Base-by-base conservation (phyloP, 352 stramenopile species). In the Phytopythium vexans region DNA sequence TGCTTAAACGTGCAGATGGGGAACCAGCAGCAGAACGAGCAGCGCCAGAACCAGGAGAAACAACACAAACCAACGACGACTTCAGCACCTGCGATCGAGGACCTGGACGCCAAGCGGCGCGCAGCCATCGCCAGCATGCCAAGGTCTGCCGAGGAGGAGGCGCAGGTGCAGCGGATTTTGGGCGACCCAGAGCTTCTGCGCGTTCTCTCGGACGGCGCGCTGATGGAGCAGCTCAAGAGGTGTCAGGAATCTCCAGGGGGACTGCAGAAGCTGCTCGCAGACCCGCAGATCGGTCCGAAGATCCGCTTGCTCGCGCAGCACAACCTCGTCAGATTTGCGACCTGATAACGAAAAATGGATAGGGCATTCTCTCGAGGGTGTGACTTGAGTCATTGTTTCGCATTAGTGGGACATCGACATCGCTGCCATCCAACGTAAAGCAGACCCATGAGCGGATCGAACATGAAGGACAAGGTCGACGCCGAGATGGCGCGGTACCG, bases 401-500 rank as follows among this genome's bases (percentile, higher is more conserved):
- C 21, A 27, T 27, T 27, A 27, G 21, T 2, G 21, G 21, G 21
- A 27, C 21, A 27, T 27, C 21, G 21, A 27, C 21, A 27, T 27
- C 21, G 21, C 21, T 27, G 21, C 21, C 21, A 27, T 27, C 21
- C 21, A 27, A 27, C 21, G 21, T 27, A 27, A 27, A 27, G 21
- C 21, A 4, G 15, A 34, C n/a, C 41, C 16, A 9, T 34, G 5
- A 35, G 27, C 21, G 12, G 12, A 32, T 14, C 15, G 11, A 31
- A 33, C n/a, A 41, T 69, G 37, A 90, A 88, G 74, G 76, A 91
- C 39, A 72, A 91, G 62, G 86, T 92, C 16, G 86, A 95, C 79
- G 79, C 77, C 76, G 72, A 97, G 66, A 94, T 94, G 80, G 71
- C 77, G 66, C 79, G 85, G 62, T 98, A 97, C 73, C 88, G 88